phyloP scores from a whole-genome alignment of 371 early-diverging fungal species.

The Apophysomyces trapeziformis region DNA sequence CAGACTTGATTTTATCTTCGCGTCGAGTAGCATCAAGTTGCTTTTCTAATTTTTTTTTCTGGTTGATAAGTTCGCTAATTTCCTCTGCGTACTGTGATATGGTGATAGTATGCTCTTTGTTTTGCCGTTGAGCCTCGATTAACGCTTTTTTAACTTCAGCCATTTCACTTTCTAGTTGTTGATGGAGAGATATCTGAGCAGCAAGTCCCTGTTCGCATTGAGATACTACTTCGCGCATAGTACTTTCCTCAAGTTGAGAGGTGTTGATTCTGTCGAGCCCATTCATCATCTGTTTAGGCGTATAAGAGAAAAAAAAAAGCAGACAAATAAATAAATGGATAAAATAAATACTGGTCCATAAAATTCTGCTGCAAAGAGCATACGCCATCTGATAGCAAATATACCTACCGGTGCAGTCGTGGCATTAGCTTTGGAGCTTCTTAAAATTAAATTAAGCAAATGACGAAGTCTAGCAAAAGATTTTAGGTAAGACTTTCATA shows the following conservation, averaged over 20 bases:
- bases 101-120: constrained; percentile 3
- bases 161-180: constrained; percentile 19
- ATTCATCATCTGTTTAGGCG: constrained; percentile 2
- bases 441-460: constrained; percentile 38
- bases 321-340: not conserved
- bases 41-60: not conserved
- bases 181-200: constrained; percentile 22
- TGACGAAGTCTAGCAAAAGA: constrained; percentile 27
- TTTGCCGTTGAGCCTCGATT: not conserved
- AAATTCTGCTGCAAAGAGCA: not conserved
- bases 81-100: constrained; percentile 3
- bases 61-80: not conserved
- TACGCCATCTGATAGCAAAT: not conserved
- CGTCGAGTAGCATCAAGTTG: not conserved
- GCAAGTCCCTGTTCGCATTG: constrained; percentile 41
- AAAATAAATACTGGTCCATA: not conserved
- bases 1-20: not conserved
- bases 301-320: no score
- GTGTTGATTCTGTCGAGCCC: constrained; percentile 14
- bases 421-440: constrained; percentile 32
- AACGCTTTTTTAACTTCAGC: constrained; percentile 12
- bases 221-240: constrained; percentile 39
- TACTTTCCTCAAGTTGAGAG: constrained; percentile 17
- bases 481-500: not conserved
- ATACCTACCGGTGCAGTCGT: constrained; percentile 11